A percentile compares a stretch with the other conserved stretches of the same genome.
Conservation (phyloP, 768 basidiomycete genomes). For the Xerocomus potaroensis region DNA sequence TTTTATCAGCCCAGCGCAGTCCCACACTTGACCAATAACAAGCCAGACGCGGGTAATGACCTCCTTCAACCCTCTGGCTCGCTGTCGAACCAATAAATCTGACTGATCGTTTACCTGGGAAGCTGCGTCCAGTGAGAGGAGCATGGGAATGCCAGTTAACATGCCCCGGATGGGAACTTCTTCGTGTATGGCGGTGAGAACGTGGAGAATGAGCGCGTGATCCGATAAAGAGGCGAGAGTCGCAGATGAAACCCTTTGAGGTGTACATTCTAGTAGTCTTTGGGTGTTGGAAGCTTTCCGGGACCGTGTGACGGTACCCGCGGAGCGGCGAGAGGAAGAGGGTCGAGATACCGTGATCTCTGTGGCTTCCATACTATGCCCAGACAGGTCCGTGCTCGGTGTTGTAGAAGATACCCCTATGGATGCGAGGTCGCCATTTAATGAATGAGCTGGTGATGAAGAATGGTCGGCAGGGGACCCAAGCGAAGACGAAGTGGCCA, state of each 20-base stretch:
- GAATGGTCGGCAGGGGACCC: conserved; percentile 40
- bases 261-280: conserved; percentile 47
- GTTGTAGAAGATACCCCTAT: conserved; percentile 29
- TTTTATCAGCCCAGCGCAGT: conserved; percentile 47
- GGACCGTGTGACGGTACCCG: conserved; percentile 45
- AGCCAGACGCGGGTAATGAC: conserved; percentile 64
- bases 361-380: conserved; percentile 14
- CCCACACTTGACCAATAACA: conserved; percentile 69
- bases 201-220: conserved; percentile 64
- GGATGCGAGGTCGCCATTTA: conserved; percentile 27
- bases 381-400: conserved; percentile 29
- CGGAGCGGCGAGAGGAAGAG: conserved; percentile 45
- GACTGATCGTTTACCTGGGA: conserved; percentile 40
- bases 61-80: conserved; percentile 55
- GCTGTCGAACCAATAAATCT: conserved; percentile 38
- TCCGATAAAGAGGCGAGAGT: conserved; percentile 65
- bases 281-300: conserved; percentile 56
- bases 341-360: conserved; percentile 29
- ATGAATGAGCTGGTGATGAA: conserved; percentile 39
- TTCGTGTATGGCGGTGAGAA: conserved; percentile 64
- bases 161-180: conserved; percentile 72
- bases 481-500: conserved; percentile 68
- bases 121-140: conserved; percentile 65
- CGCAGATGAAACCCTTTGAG: conserved; percentile 39
- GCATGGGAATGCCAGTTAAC: conserved; percentile 79